Percentiles rank a stretch among this genome's conserved stretches.
Conservation (phyloP, 23 red algal genomes). For the Gracilaria gracilis region DNA sequence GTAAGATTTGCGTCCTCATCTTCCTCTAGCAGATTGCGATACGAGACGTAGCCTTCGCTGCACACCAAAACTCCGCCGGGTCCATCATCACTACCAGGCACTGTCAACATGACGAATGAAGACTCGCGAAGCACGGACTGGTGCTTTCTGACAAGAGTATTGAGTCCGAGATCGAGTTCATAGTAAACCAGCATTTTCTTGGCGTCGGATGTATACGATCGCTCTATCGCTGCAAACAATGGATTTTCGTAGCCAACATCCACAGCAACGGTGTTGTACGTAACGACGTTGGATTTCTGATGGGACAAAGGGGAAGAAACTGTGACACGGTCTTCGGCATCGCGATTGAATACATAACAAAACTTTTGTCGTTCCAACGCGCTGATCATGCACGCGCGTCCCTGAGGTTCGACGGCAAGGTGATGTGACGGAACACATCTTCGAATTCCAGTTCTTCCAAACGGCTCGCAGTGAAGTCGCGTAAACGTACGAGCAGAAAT, state of each 20-base stretch:
- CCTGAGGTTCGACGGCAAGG: conserved; percentile 74
- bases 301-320: conserved; percentile 75
- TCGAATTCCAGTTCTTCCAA: conserved; percentile 79
- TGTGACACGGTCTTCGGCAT: conserved; percentile 63
- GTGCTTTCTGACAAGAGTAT: conserved; percentile 71
- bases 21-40: conserved; percentile 53
- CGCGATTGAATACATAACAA: conserved; percentile 83
- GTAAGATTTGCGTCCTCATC: conserved; percentile 25
- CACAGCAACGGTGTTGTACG: conserved; percentile 51
- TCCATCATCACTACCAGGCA: conserved; percentile 84
- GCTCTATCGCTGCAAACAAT: conserved; percentile 85
- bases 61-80: conserved; percentile 88
- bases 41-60: conserved; percentile 46
- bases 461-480: conserved; percentile 72
- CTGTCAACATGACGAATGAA: conserved; percentile 59
- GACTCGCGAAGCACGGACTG: conserved; percentile 32
- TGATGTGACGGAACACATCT: conserved; percentile 82
- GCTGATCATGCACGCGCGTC: conserved; percentile 81
- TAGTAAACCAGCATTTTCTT: conserved; percentile 78
- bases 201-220: conserved; percentile 38
- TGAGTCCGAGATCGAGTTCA: conserved; percentile 92
- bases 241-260: conserved; percentile 96
- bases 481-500: conserved; percentile 42
- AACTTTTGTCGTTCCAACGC: conserved; percentile 87
- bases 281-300: conserved; percentile 66